Conservation (phyloP, 2,329 filamentous ascomycete genomes). For the Cadophora malorum region DNA sequence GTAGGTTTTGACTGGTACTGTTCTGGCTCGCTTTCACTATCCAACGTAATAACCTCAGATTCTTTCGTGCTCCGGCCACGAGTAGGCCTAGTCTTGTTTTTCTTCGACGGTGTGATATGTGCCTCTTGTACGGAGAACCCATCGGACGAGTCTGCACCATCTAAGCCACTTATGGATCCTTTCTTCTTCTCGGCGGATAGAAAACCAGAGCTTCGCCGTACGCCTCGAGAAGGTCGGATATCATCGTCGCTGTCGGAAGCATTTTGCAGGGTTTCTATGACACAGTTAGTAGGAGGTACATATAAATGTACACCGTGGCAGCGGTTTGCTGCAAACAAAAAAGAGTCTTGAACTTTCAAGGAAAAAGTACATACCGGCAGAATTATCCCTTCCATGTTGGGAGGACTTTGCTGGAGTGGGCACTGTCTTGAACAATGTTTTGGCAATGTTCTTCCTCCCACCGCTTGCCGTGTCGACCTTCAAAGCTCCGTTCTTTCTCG, state of each 20-base stretch:
- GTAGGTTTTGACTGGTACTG: not conserved
- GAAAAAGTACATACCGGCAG: not conserved
- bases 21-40: constrained; percentile 18
- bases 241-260: not conserved
- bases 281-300: constrained; percentile 3
- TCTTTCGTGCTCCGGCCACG: constrained; percentile 9
- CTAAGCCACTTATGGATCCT: not conserved
- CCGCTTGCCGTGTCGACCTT: not conserved
- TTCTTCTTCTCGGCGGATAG: not conserved
- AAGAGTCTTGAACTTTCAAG: not conserved
- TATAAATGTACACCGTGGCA: too few species aligned
- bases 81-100: constrained; percentile 12
- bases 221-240: not conserved
- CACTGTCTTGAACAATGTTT: constrained; percentile 30
- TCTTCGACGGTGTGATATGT: constrained; percentile 26
- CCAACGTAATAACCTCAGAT: not conserved
- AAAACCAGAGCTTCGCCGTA: constrained; percentile 11
- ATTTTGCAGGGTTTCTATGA: not conserved
- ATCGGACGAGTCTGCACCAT: constrained; percentile 22
- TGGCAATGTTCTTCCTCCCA: constrained; percentile 21
- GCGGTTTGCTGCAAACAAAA: not conserved
- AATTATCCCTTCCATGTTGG: constrained; percentile 17
- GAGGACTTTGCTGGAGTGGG: constrained; percentile 39
- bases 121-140: constrained; percentile 22
- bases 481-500: constrained; percentile 20